Percentiles rank a stretch among this genome's conserved stretches.
These are phyloP conservation scores for Inonotus obliquus DNA, from an alignment of 1,284 basidiomycete genomes.

Conservation along the genomic window DNA sequence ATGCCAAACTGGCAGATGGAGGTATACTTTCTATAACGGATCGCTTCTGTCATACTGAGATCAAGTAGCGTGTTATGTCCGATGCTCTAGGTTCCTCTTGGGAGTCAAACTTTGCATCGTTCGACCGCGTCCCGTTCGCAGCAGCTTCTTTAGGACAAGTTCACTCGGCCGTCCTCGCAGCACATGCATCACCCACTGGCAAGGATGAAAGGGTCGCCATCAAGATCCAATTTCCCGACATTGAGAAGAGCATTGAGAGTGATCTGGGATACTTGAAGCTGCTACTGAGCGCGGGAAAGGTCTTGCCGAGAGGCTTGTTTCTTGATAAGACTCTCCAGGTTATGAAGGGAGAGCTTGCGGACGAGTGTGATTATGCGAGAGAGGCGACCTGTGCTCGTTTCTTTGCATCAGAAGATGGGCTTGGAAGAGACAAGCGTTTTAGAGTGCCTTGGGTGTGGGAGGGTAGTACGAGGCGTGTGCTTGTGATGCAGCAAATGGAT, in stretches of 20 bases:
- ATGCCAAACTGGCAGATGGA: constrained; percentile 99
- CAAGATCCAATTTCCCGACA: constrained; percentile 96
- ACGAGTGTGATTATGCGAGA: constrained; percentile 92
- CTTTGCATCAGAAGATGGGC: constrained; percentile 50
- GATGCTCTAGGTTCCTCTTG: constrained; percentile 76
- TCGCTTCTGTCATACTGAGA: neutral
- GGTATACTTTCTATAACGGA: constrained; percentile 37
- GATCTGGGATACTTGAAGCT: constrained; percentile 87
- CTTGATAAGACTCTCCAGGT: constrained; percentile 85
- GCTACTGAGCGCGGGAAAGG: constrained; percentile 71
- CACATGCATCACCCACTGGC: constrained; percentile 46
- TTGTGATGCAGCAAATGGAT: constrained; percentile 86
- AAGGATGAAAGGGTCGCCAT: constrained; percentile 71
- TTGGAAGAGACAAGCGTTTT: constrained; percentile 66
- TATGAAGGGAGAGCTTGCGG: constrained; percentile 87
- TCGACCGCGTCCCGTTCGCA: constrained; percentile 88
- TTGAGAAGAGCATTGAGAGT: constrained; percentile 80
- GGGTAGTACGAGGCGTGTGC: constrained; percentile 74
- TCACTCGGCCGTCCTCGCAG: constrained; percentile 68
- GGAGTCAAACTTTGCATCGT: constrained; percentile 67
- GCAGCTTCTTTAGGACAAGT: constrained; percentile 98
- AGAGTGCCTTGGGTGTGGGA: constrained; percentile 86
- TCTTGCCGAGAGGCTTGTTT: constrained; percentile 88
- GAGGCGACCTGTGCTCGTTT: constrained; percentile 73
- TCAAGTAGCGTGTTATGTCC: constrained; percentile 66